phyloP scores from a whole-genome alignment of 345 rosid genomes.

The Leavenworthia alabamica region DNA sequence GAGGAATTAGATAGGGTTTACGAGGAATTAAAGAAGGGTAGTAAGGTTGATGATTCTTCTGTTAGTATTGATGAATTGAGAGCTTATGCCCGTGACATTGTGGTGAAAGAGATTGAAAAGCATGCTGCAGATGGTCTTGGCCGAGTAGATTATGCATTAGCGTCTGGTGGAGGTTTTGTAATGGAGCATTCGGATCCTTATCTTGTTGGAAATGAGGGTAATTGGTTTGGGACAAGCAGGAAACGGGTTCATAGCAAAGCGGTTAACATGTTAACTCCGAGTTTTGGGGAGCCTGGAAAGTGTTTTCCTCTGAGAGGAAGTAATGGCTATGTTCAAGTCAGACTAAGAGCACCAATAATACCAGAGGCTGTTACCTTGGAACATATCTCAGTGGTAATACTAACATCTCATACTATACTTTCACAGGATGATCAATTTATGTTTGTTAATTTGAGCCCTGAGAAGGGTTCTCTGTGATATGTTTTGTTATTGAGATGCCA shows the following conservation, averaged over 20 bases:
- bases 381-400: conserved; percentile 77
- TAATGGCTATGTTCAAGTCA: conserved; percentile 69
- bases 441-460: neutral
- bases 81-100: conserved; percentile 67
- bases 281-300: conserved; percentile 98
- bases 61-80: conserved; percentile 56
- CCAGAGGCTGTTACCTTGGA: conserved; percentile 91
- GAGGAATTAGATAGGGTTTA: conserved; percentile 60
- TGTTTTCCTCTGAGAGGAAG: conserved; percentile 85
- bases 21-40: conserved; percentile 49
- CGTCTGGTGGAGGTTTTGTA: conserved; percentile 59
- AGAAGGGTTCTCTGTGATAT: neutral
- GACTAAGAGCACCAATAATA: conserved; percentile 56
- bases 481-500: neutral
- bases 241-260: conserved; percentile 48
- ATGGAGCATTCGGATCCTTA: conserved; percentile 66
- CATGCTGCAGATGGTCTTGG: conserved; percentile 96
- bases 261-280: conserved; percentile 66
- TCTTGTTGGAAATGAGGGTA: conserved; percentile 33
- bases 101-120: conserved; percentile 76
- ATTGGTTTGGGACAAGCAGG: conserved; percentile 40
- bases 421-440: neutral
- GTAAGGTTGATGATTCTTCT: conserved; percentile 21
- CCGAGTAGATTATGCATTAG: conserved; percentile 70
- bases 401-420: neutral